Base-by-base conservation (phyloP, 139 green algal genomes). In the Chlamydomonas sp. region DNA sequence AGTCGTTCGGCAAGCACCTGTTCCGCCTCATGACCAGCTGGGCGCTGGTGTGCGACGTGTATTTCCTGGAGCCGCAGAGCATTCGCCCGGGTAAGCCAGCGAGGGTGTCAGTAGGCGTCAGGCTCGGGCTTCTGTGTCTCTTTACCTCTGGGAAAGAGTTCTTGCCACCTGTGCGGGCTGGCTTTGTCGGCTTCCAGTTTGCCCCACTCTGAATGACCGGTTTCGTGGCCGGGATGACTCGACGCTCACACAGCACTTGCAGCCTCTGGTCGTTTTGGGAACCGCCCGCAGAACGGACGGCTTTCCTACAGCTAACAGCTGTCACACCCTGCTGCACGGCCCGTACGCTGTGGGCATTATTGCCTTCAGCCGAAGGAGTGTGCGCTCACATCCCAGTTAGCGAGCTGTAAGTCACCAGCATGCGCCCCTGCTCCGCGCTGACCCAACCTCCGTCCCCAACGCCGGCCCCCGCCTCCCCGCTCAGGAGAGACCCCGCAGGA, bases 41-140 rank as follows among this genome's bases (percentile, higher is more conserved):
- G 97, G 97, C 97, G 63, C 93, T 99, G 58, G 97, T 99, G 69
- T 96, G 93, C 71, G 97, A 99, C 90, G 96, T 99, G 18, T 98
- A 96, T 90, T 99, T 98, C 91, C 92, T 99, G 89, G 96, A 98
- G 93, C 97, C 97, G 20, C 96, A 98, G 91, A 95, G 5, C 15
- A 83, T 89, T n/a, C 83, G 72, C 14, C 67, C 76, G 64, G 87
- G 87, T 90, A 81, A 1, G 87, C 2, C 14, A 9, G 67, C 64
- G 18, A 2, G 4, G 68, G 64, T 14, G 79, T 62, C 20, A 20
- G 63, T 18, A 57, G 77, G 80, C 5, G 80, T 8, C 61, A 9
- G 60, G 18, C 16, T 57, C 59, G 4, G 5, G 7, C 3, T 49
- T 82, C 61, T 4, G 14, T 7, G 77, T 69, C 77, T 20, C 57